Base-by-base conservation (phyloP, 2,329 filamentous ascomycete genomes). In the Hypomyces rosellus region DNA sequence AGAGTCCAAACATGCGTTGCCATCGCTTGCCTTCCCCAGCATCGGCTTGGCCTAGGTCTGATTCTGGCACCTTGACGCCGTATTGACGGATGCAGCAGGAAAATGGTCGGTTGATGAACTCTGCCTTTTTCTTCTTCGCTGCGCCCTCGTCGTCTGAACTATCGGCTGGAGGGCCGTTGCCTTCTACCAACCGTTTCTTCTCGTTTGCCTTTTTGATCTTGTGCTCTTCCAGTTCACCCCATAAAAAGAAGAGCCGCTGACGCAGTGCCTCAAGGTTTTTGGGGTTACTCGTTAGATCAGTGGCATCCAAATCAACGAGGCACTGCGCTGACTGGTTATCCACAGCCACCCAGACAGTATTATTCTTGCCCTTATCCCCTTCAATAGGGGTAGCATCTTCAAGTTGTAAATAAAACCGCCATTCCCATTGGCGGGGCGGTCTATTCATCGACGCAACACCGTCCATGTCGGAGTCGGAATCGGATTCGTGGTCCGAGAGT, bases 211-310 rank as follows among this genome's bases (percentile, higher is more conserved):
- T 53, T 16, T 58, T 63, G 2, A 61, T 59, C 62, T 87, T 89
- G 44, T 72, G 65, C 63, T 95, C 89, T 62, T 91, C 84, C 1
- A 96, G 73, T 54, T 96, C 81, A 1, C 92, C 92, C 91, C 92
- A 97, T 1, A 96, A 73, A 34, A 81, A 71, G 63, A 85, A 92
- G 49, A 96, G 73, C 58, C 79, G 84, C 57, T 95, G 81, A 46
- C 81, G 78, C 4, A 96, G 69, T 6, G 65, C 55, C 3, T 59
- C 63, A 1, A 93, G 69, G 1, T 69, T 61, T 0, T 65, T 46
- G 2, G 66, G 58, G 41, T 86, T 70, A n/a, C 66, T 63, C 16
- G 75, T 76, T 34, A 96, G 74, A 64, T 80, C 67, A 44, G 65
- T 65, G 1, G 79, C 78, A 47, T 80, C 72, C 5, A 80, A 62